Base-by-base conservation (phyloP, 1,284 basidiomycete species). In the Puccinia horiana region DNA sequence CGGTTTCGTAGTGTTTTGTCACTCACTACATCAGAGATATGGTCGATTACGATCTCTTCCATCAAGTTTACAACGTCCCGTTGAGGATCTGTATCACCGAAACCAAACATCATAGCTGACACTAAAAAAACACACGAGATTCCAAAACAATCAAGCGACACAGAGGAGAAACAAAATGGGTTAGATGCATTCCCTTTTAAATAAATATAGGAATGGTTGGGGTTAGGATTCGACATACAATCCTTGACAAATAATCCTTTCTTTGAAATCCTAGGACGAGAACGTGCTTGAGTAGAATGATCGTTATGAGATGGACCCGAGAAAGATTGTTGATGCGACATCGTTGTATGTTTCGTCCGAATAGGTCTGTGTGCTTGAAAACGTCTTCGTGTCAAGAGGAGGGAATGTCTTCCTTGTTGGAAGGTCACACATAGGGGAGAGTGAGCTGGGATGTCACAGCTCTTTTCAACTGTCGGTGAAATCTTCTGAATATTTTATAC, bases 11-110 rank as follows among this genome's bases (percentile, higher is more conserved):
- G 14, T 8, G 49, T 18, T 52, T 16, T 37, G 35, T 65, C 12
- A 65, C 79, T 35, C 32, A 81, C 79, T 18, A 74, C 58, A 65
- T 81, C 79, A 6, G 79, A 61, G 49, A 81, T 81, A 52, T 81
- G 79, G 58, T 81, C 79, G 35, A 81, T 81, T 16, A 81, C 79
- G 67, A 81, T 81, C 20, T 81, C 79, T 37, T 81, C 79, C 79
- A 81, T 81, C 42, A 81, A 74, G 54, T 54, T 58, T 0, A 81
- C 70, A 8, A 81, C 79, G 35, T 81, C 79, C 3, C 70, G 49
- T 29, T 81, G 79, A 63, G 79, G 79, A 74, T 81, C 79, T 5
- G 79, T 54, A 26, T 81, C 79, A 29, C 79, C 79, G 73, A 81
- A 81, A 37, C 79, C 79, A 49, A 81, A 81, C 79, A 81, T 81